Conservation (phyloP, 2,329 filamentous ascomycete genomes). For the Incumbomyces lentus region DNA sequence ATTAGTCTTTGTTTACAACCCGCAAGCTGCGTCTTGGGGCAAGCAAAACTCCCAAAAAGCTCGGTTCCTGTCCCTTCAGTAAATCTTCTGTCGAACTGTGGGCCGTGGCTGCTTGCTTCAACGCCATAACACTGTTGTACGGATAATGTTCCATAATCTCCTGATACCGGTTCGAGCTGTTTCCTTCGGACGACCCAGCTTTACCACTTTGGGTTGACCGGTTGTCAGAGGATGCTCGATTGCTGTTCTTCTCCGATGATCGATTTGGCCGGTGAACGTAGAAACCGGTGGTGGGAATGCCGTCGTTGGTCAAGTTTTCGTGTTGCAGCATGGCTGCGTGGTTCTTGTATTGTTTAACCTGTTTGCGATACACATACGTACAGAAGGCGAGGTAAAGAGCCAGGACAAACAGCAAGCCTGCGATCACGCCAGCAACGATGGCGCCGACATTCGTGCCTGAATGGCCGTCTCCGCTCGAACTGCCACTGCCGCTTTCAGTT, state of each 20-base stretch:
- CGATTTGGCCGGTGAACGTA: not conserved
- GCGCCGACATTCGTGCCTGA: conserved; percentile 41
- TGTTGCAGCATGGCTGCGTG: conserved; percentile 58
- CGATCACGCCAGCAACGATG: conserved; percentile 51
- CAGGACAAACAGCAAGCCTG: conserved; percentile 54
- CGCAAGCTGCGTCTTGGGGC: conserved; percentile 58
- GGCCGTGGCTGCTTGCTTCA: conserved; percentile 21
- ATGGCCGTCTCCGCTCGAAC: conserved; percentile 13
- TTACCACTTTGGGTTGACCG: not conserved
- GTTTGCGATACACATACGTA: conserved; percentile 65
- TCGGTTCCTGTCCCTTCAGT: conserved; percentile 54
- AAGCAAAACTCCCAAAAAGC: conserved; percentile 59
- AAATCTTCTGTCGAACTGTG: conserved; percentile 46
- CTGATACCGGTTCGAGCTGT: not conserved
- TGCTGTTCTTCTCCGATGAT: not conserved
- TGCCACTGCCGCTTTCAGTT: not conserved
- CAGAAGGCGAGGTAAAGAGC: conserved; percentile 67
- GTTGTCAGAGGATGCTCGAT: not conserved
- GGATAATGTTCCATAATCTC: conserved; percentile 22
- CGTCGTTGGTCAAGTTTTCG: conserved; percentile 37
- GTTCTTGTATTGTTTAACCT: conserved; percentile 58
- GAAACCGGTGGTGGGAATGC: conserved; percentile 16
- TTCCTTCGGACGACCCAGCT: not conserved
- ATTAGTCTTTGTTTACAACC: conserved; percentile 53
- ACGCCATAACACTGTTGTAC: conserved; percentile 19